Evolutionary conservation across 2,329 filamentous ascomycete species (phyloP).

Genomic region (Sporothrix sp.): DNA sequence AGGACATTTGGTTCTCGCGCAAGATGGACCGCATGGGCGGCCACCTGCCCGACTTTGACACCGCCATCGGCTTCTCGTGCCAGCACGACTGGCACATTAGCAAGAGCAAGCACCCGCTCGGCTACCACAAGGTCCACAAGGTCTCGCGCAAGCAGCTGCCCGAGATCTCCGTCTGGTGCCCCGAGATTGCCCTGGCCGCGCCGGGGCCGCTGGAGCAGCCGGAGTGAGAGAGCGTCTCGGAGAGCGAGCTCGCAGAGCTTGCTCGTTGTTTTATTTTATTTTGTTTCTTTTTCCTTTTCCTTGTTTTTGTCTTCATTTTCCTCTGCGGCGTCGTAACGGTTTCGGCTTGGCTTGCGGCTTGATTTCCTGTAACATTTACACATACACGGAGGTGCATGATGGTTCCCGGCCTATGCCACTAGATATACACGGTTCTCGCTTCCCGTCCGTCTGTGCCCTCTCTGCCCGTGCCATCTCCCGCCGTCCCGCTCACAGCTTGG

Average conservation of each 20-base stretch:
- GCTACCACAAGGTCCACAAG: slow-evolving; percentile 22
- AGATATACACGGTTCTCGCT: too few relatives aligned
- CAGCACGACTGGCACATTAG: slow-evolving; percentile 19
- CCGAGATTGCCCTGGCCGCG: slow-evolving; percentile 19
- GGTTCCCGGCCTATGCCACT: neutral
- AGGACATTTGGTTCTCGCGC: slow-evolving; percentile 22
- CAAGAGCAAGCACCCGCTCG: slow-evolving; percentile 18
- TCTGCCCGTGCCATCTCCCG: neutral
- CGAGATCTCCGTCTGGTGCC: slow-evolving; percentile 20
- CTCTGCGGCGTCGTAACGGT: too few relatives aligned
- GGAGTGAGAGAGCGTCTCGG: neutral
- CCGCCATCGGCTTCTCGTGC: slow-evolving; percentile 18
- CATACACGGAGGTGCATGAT: too few relatives aligned
- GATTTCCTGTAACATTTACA: too few relatives aligned
- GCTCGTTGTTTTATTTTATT: neutral
- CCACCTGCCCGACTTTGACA: slow-evolving; percentile 15
- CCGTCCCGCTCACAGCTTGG: slow-evolving; percentile 1
- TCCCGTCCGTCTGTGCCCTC: neutral
- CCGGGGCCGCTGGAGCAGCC: slow-evolving; percentile 13
- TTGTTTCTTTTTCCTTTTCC: neutral
- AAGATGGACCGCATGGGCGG: slow-evolving; percentile 18
- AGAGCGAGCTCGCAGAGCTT: neutral
- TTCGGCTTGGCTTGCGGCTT: too few relatives aligned
- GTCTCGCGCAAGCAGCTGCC: slow-evolving; percentile 10
- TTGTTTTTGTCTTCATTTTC: neutral